These are phyloP conservation scores for Helotiales sp. DNA, from an alignment of 2,329 filamentous ascomycete species.

Conservation along the genomic window DNA sequence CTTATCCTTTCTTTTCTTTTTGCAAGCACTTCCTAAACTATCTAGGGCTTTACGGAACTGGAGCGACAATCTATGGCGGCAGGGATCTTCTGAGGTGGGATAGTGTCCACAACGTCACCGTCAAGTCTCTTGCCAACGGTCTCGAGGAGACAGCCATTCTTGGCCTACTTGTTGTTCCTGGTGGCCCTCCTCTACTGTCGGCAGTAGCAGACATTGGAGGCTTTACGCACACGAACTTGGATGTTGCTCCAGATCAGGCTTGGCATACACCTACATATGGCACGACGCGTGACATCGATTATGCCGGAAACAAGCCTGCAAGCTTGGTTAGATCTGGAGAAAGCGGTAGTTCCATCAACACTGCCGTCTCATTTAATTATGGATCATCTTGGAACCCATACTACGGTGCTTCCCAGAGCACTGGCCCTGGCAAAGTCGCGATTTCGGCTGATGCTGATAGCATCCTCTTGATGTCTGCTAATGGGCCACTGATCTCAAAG, in stretches of 20 bases:
- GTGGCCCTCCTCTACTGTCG: conserved; percentile 35
- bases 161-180: conserved; percentile 31
- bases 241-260: conserved; percentile 23
- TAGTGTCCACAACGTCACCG: conserved; percentile 22
- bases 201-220: conserved; percentile 40
- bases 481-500: conserved; percentile 22
- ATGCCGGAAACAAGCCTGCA: conserved; percentile 33
- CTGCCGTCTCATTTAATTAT: conserved; percentile 29
- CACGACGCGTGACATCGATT: conserved; percentile 37
- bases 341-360: conserved; percentile 15
- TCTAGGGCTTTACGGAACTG: conserved; percentile 61
- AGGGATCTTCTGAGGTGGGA: conserved; percentile 33
- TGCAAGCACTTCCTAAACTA: background rate
- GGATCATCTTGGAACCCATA: conserved; percentile 26
- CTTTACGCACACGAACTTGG: conserved; percentile 28
- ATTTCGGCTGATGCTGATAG: conserved; percentile 29
- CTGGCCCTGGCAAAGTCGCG: conserved; percentile 25
- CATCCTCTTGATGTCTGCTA: conserved; percentile 22
- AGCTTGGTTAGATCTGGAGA: conserved; percentile 29
- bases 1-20: background rate
- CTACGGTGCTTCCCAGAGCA: conserved; percentile 22
- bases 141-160: conserved; percentile 39
- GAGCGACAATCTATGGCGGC: conserved; percentile 58
- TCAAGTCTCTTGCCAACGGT: conserved; percentile 34
- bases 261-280: conserved; percentile 26